Evolutionary conservation across 2,329 filamentous ascomycete species (phyloP), one percentile per base, ranked within the genome.

Genomic region (Claviceps pazoutovae): DNA sequence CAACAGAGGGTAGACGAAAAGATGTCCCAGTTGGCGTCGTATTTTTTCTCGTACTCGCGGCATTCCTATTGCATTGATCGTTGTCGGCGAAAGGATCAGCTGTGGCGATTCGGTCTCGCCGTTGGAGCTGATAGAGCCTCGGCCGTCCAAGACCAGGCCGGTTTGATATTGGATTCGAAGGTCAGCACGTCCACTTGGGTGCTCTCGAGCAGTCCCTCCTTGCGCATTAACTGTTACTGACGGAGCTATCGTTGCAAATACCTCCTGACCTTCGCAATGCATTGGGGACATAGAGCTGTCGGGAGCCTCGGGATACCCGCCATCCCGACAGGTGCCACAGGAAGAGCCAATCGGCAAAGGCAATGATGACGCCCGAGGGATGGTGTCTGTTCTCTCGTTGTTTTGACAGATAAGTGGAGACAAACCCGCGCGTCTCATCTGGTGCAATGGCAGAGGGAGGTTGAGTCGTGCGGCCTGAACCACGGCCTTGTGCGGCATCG

Each of bases 1-100:
- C 4, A 85, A 75, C 17, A 83, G 62, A 0, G 86, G 86, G 62
- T 91, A 91, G 47, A 88, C 79, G 66, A 90, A 88, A 17, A 89
- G 72, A 34, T 84, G 75, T 36, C 83, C 78, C 2, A 89, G 73
- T 60, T 89, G 84, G 9, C 82, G 76, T 45, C 78, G 75, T 53
- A 86, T 82, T 53, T 75, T 77, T 16, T 74, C 68, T 13, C 80
- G 74, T 8, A 74, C 63, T 46, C 64, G 60, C 19, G 62, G 55
- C 45, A 71, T 64, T 4, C 61, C 62, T 0, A 61, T 58, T 2
- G 59, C 52, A 49, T 62, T 59, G 11, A 62, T 48, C 1, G 53
- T 55, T 8, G 55, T 51, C 4, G 57, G 56, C 5, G 57, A 56
- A 6, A 51, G 54, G 16, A 58, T 51, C 5, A 57, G 44, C 1